These are phyloP conservation scores for Aspergillus neoniger DNA, from an alignment of 2,329 filamentous ascomycete genomes.

Conservation along the genomic window DNA sequence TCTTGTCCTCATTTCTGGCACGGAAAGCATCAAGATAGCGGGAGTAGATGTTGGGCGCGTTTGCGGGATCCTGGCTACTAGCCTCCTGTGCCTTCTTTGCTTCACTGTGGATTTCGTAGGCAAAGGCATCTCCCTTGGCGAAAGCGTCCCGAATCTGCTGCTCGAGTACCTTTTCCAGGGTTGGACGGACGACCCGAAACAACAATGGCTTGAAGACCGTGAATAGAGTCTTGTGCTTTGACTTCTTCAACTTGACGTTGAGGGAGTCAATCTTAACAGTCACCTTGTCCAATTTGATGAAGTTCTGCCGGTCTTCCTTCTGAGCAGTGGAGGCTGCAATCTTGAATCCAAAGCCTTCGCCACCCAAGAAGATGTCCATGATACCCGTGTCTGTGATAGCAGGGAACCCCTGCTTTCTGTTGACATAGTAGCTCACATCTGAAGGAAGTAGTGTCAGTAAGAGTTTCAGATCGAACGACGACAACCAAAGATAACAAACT, in stretches of 20 bases:
- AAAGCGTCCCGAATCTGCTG: slow-evolving; percentile 85
- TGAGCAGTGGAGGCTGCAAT: slow-evolving; percentile 83
- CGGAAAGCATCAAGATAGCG: slow-evolving; percentile 78
- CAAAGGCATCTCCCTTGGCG: slow-evolving; percentile 69
- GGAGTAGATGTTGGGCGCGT: slow-evolving; percentile 79
- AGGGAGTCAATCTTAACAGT: slow-evolving; percentile 79
- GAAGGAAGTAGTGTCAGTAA: slow-evolving; percentile 19
- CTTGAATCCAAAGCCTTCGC: slow-evolving; percentile 87
- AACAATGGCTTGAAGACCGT: slow-evolving; percentile 82
- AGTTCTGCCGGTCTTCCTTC: slow-evolving; percentile 72
- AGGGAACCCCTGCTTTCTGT: slow-evolving; percentile 92
- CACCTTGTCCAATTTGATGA: slow-evolving; percentile 93
- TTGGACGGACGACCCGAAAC: slow-evolving; percentile 79
- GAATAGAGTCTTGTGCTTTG: slow-evolving; percentile 91
- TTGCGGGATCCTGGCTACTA: slow-evolving; percentile 67
- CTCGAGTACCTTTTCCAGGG: slow-evolving; percentile 83
- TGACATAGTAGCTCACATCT: slow-evolving; percentile 92
- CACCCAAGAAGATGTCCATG: slow-evolving; percentile 83
- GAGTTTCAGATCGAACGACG: neutral
- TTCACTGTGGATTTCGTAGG: slow-evolving; percentile 79
- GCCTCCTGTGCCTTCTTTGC: slow-evolving; percentile 72
- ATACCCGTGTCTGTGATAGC: slow-evolving; percentile 83
- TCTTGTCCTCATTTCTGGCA: slow-evolving; percentile 70
- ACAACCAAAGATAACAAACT: neutral
- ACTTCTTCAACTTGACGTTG: slow-evolving; percentile 88